Percentiles rank a stretch among this genome's conserved stretches.
These are phyloP conservation scores for Canariomyces notabilis DNA, from an alignment of 2,329 filamentous ascomycete species.

Conservation along the genomic window DNA sequence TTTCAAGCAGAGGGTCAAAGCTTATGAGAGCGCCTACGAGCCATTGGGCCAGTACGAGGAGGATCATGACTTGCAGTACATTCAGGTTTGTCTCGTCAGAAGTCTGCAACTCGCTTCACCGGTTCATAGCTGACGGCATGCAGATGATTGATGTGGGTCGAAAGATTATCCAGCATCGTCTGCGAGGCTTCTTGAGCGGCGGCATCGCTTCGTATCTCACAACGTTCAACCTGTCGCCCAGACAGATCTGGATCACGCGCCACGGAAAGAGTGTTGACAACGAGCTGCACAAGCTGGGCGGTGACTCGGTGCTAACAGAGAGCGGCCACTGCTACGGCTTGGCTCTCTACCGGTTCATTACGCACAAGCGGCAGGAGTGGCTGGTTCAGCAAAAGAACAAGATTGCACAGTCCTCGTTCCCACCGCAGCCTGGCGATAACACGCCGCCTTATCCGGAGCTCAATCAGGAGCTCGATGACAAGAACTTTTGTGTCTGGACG, in stretches of 20 bases:
- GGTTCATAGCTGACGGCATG: not conserved
- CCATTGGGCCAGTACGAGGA: conserved; percentile 90
- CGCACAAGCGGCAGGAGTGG: conserved; percentile 74
- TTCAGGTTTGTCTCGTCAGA: conserved; percentile 52
- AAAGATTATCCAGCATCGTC: conserved; percentile 85
- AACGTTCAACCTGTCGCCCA: conserved; percentile 91
- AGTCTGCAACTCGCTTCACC: not conserved
- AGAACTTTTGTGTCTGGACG: conserved; percentile 97
- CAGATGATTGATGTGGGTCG: conserved; percentile 94
- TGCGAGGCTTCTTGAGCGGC: conserved; percentile 85
- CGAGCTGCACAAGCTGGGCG: conserved; percentile 79
- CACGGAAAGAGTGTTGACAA: conserved; percentile 93
- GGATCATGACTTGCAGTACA: conserved; percentile 84
- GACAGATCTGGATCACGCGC: conserved; percentile 96
- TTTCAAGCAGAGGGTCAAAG: conserved; percentile 85
- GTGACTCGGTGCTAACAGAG: conserved; percentile 77
- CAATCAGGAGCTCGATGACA: conserved; percentile 63
- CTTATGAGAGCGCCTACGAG: conserved; percentile 92
- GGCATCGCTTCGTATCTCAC: conserved; percentile 92
- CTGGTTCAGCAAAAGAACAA: conserved; percentile 75
- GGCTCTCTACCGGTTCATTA: conserved; percentile 79
- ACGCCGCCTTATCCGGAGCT: conserved; percentile 93
- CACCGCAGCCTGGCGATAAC: conserved; percentile 84
- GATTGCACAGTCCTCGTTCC: conserved; percentile 71
- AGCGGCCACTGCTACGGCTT: conserved; percentile 75